Base-by-base conservation (phyloP, 2,329 filamentous ascomycete species). In the Fusarium brevicatenulatum region DNA sequence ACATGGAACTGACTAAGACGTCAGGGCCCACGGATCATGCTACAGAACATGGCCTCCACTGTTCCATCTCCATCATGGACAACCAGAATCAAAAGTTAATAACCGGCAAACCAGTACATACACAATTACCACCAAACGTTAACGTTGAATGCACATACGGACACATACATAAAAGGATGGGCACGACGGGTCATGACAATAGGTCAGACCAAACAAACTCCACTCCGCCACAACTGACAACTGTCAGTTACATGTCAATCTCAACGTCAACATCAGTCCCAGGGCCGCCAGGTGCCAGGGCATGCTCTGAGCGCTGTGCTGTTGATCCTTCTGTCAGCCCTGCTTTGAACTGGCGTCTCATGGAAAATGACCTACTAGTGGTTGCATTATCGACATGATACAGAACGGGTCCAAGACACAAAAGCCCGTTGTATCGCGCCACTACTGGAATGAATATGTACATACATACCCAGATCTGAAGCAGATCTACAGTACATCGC, bases 181-280 rank as follows among this genome's bases (percentile, higher is more conserved):
- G 18, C 54, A 57, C 42, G 44, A 53, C 63, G 57, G 67, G 60
- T 66, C 63, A 69, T 56, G 37, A 42, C 53, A 47, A 43, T 56
- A 52, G 65, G 40, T 55, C 55, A 68, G 42, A 49, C 63, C 21
- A 63, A 62, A 19, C 36, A 19, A 37, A 56, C 66, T 65, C 61
- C 63, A 63, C 66, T 56, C 68, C 64, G 71, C 74, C 72, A 76
- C 74, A 76, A 74, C 74, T 76, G 71, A 68, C 63, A 67, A 67
- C 63, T 67, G 64, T 46, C 63, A 67, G 36, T 67, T 43, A 43
- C 63, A 66, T 59, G 52, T 66, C 61, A 60, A 44, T 47, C 43
- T 66, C 63, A 66, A 39, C 36, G 64, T 46, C 50, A 53, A 53
- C 50, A 53, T 37, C 23, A 37, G 34, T 39, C 23, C 34, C 23